Conservation (phyloP, 345 rosid genomes). For the Camelina sativa region DNA sequence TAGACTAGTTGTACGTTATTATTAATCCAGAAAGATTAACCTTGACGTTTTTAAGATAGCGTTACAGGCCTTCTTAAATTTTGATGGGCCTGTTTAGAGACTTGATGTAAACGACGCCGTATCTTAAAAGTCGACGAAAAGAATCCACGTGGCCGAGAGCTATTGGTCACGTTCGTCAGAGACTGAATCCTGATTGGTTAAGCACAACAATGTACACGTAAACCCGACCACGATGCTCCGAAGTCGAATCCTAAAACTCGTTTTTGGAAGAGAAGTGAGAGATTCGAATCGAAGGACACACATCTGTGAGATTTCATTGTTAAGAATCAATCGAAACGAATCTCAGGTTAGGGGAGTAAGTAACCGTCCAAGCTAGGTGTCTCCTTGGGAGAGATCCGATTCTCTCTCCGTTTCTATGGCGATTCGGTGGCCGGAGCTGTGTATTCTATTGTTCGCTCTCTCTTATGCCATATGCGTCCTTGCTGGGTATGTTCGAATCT, state of each 20-base stretch:
- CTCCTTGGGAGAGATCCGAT: conserved; percentile 45
- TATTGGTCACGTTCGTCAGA: conserved; percentile 8
- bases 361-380: not conserved
- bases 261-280: conserved; percentile 26
- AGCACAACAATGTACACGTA: conserved; percentile 33
- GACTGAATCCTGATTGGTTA: conserved; percentile 44
- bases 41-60: too few relatives aligned
- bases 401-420: conserved; percentile 67
- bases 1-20: too few relatives aligned
- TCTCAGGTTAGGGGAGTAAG: conserved; percentile 17
- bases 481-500: conserved; percentile 56
- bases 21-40: not conserved
- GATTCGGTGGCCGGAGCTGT: conserved; percentile 49
- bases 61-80: not conserved
- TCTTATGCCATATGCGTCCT: conserved; percentile 53
- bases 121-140: not conserved
- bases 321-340: not conserved
- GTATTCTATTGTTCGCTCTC: conserved; percentile 60
- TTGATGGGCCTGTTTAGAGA: not conserved
- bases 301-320: not conserved
- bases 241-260: conserved; percentile 15
- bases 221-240: conserved; percentile 4
- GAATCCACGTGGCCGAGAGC: conserved; percentile 31
- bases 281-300: conserved; percentile 22
- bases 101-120: not conserved